A percentile compares a stretch with the other conserved stretches of the same genome.
phyloP scores from a whole-genome alignment of 148 eudicot genomes.

The Silene uniflora region DNA sequence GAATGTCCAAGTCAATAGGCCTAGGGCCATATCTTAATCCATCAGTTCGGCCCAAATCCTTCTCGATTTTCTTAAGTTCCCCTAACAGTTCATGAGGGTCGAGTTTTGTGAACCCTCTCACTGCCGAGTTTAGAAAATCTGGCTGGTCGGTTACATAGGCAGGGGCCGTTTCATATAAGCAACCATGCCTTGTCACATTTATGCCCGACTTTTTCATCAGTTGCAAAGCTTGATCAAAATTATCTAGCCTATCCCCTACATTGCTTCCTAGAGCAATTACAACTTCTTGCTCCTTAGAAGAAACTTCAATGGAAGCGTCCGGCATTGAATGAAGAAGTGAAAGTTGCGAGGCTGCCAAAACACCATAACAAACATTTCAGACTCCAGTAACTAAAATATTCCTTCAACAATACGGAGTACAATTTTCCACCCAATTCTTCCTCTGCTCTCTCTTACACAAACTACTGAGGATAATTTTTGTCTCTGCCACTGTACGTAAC shows the following conservation, averaged over 20 bases:
- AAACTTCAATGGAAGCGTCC: slow-evolving; percentile 47
- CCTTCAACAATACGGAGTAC: not conserved
- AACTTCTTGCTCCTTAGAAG: slow-evolving; percentile 70
- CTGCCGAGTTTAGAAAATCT: slow-evolving; percentile 80
- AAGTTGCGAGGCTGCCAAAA: slow-evolving; percentile 34
- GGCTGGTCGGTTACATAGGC: slow-evolving; percentile 91
- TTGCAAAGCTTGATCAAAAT: slow-evolving; percentile 62
- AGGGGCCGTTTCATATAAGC: slow-evolving; percentile 93
- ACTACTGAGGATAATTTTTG: too few relatives aligned
- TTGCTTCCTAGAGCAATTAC: slow-evolving; percentile 91
- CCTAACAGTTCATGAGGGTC: slow-evolving; percentile 76
- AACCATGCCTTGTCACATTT: slow-evolving; percentile 57
- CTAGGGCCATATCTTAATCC: slow-evolving; percentile 94
- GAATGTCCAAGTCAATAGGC: slow-evolving; percentile 77
- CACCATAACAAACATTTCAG: slow-evolving; percentile 10
- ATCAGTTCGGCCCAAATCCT: slow-evolving; percentile 73
- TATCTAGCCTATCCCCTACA: slow-evolving; percentile 64
- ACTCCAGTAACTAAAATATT: not conserved
- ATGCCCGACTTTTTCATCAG: slow-evolving; percentile 72
- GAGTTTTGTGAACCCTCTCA: slow-evolving; percentile 73
- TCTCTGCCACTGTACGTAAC: too few relatives aligned
- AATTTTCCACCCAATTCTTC: not conserved
- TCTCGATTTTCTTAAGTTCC: slow-evolving; percentile 75
- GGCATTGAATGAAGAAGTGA: slow-evolving; percentile 46
- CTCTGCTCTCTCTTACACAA: too few relatives aligned